Evolutionary conservation across 2,329 filamentous ascomycete genomes (phyloP).

Genomic region (Colletotrichum sp.): DNA sequence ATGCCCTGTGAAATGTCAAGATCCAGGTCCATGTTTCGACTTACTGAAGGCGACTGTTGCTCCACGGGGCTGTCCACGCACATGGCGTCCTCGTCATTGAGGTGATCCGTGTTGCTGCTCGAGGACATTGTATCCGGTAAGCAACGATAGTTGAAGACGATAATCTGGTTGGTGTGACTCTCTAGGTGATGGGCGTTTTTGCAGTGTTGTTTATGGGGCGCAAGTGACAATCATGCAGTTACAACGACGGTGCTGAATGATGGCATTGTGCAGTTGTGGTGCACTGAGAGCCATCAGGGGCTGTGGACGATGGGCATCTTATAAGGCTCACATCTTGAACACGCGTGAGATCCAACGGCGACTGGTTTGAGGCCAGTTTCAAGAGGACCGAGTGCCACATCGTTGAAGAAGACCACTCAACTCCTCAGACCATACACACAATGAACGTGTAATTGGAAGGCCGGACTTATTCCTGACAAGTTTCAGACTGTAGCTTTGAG

Average conservation of each 20-base stretch:
- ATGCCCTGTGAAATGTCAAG: neutral
- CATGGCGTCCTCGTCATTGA: neutral
- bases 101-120: neutral
- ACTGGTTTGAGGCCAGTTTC: neutral
- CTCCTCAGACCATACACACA: neutral
- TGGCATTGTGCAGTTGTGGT: neutral
- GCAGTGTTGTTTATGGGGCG: neutral
- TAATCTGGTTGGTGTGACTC: neutral
- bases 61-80: neutral
- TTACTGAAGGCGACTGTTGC: neutral
- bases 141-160: neutral
- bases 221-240: neutral
- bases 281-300: neutral
- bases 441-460: neutral
- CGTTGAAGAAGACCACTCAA: neutral
- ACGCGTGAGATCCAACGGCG: neutral
- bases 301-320: neutral
- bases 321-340: neutral
- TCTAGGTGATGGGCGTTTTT: neutral
- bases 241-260: neutral
- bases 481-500: neutral
- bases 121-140: neutral
- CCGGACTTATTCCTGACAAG: neutral
- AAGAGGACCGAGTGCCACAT: neutral
- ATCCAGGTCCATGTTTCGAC: neutral